Base-by-base conservation (phyloP, 768 basidiomycete species). In the Clavaria fumosa region DNA sequence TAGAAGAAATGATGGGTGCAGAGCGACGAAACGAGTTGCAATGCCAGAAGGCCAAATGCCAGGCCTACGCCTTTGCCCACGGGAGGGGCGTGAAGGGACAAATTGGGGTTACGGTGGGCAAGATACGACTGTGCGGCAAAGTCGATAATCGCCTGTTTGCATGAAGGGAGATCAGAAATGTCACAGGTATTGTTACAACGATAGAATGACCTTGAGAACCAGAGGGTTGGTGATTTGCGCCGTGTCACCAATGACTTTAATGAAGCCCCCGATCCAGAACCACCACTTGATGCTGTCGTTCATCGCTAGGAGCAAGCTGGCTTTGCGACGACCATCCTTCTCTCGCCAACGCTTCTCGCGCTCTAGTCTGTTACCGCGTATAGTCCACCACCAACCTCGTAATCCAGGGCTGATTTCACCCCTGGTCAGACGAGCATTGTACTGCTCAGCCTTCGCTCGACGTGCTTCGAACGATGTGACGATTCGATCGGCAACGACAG, bases 1-100 rank as follows among this genome's bases (percentile, higher is more conserved):
- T 86, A 84, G 64, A 89, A 88, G 57, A 82, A 90, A 47, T 89
- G 84, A 42, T 91, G 74, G 5, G 70, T 66, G 46, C 71, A 72
- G 38, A 86, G 47, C 1, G 80, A 81, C 0, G 75, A 53, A 23
- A 77, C 50, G 23, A 85, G 36, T 48, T 86, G 79, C 46, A 95
- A 62, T 14, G 58, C 52, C 40, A 90, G 61, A 1, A 96, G 66
- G 18, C 55, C 70, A 45, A 93, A 67, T 1, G 75, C 70, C 15
- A 84, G 66, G 1, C 84, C 86, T n/a, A 90, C 62, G 20, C 85
- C 85, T 27, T 53, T 56, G 3, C 68, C 66, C 31, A 71, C 54
- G 7, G 56, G 42, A 18, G 69, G 68, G 4, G 64, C 47, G 12
- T 50, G 28, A 11, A 10, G 17, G 17, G 34, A n/a, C 20, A 34